A percentile compares a stretch with the other conserved stretches of the same genome.
Evolutionary conservation across 345 rosid genomes (phyloP).

Genomic region (Kernera saxatilis): DNA sequence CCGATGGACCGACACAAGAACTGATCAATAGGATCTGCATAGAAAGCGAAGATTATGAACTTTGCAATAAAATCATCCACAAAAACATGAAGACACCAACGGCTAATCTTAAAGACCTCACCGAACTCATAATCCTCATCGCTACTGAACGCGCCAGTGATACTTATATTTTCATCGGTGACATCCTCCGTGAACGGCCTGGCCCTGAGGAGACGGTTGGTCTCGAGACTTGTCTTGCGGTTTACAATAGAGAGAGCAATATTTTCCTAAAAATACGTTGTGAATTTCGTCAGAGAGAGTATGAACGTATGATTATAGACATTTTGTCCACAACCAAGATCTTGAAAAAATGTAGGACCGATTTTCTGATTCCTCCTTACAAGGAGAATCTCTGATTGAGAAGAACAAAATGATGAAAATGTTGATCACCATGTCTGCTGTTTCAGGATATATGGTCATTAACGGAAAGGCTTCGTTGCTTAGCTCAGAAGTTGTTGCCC

Average conservation of each 20-base stretch:
- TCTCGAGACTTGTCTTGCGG: conserved; percentile 1
- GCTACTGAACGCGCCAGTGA: neutral
- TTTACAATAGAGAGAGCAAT: neutral
- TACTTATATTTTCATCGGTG: conserved; percentile 7
- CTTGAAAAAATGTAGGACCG: neutral
- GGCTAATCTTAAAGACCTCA: conserved; percentile 2
- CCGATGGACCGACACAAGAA: neutral
- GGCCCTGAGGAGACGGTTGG: neutral
- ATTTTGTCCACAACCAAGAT: neutral
- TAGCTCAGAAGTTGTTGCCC: neutral
- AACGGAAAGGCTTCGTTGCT: neutral
- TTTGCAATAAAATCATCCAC: conserved; percentile 4
- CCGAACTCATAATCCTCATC: neutral
- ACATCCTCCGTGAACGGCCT: conserved; percentile 2
- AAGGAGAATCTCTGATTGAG: neutral
- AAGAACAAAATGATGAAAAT: conserved; percentile 17
- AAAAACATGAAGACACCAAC: neutral
- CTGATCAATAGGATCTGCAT: conserved; percentile 2
- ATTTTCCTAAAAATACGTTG: neutral
- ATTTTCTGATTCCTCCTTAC: conserved; percentile 4
- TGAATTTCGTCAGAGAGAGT: neutral
- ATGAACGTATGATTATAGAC: neutral
- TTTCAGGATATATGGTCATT: conserved; percentile 8
- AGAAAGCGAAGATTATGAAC: conserved; percentile 1
- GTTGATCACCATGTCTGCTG: conserved; percentile 19